Base-by-base conservation (phyloP, 805 yeast species). In the Sungouiozyma ichnusensis region DNA sequence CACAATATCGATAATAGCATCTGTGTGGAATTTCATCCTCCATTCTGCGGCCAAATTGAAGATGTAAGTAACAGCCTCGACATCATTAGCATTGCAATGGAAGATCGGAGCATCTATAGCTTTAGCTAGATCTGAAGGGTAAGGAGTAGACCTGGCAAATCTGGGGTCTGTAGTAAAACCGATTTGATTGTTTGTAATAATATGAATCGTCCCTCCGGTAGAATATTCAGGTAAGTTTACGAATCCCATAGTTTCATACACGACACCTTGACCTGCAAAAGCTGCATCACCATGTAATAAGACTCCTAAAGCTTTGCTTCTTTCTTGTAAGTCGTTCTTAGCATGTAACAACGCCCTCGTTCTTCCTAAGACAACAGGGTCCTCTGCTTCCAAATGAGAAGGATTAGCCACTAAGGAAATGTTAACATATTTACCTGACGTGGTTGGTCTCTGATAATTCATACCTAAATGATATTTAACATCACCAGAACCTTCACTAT, bases 91-190 rank as follows among this genome's bases (percentile, higher is more conserved):
- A 61, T 92, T 92, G 40, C 92, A 97, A 68, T 92, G 99, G 94
- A 92, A 92, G 57, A 92, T 87, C 48, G 99, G 99, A 18, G 97
- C 96, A 63, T 90, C 88, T 66, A 86, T 84, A 31, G 95, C 73
- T 72, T 92, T 92, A 55, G 97, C 97, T 62, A 92, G 76, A 72
- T 92, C 99, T 18, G 96, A 84, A 57, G 98, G 97, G 67, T 92
- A 92, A 58, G 94, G 90, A 38, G 98, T 92, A 19, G 97, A 90
- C 73, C 99, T 83, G 32, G 97, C 87, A 57, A 82, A 81, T 71
- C 95, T 78, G 52, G 99, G 99, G 65, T 92, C 97, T 40, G 99
- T 92, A 52, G 99, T 92, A 78, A 92, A 92, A 67, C 99, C 99
- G 65, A 92, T 90, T 76, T 92, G 99, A 72, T 92, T 92, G 71